A percentile compares a stretch with the other conserved stretches of the same genome.
Evolutionary conservation across 768 basidiomycete genomes (phyloP).

Genomic region (Auricularia cornea): DNA sequence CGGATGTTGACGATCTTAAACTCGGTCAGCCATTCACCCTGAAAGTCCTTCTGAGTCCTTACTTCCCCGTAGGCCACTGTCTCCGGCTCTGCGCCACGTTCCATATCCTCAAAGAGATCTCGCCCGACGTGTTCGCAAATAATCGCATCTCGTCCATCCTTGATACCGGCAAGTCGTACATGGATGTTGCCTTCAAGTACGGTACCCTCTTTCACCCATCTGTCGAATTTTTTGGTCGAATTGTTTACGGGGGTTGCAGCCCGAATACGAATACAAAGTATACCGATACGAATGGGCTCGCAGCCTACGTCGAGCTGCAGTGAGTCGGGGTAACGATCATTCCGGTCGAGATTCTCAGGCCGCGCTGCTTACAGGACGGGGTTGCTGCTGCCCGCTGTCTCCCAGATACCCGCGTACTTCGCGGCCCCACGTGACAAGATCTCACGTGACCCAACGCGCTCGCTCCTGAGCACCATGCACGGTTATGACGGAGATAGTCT

Average conservation of each 20-base stretch:
- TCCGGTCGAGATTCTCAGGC: too few relatives aligned
- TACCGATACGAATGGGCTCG: constrained; percentile 51
- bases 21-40: constrained; percentile 33
- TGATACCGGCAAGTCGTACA: constrained; percentile 11
- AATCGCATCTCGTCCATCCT: constrained; percentile 11
- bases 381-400: constrained; percentile 34
- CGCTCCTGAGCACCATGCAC: too few relatives aligned
- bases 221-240: too few relatives aligned
- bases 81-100: constrained; percentile 15
- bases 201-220: too few relatives aligned
- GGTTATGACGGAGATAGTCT: constrained; percentile 23
- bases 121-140: constrained; percentile 15
- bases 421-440: constrained; percentile 6
- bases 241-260: too few relatives aligned
- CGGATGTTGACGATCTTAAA: constrained; percentile 30
- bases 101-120: constrained; percentile 15
- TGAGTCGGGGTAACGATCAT: too few relatives aligned
- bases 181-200: constrained; percentile 8
- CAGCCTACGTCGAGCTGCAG: constrained; percentile 67
- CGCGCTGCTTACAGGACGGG: too few relatives aligned
- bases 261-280: too few relatives aligned
- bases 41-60: too few relatives aligned
- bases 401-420: constrained; percentile 59
- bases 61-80: background rate
- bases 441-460: background rate